Evolutionary conservation across 164 flowering plant species (phyloP), one percentile per base, ranked within the genome.

Genomic region (Chimonanthus salicifolius): DNA sequence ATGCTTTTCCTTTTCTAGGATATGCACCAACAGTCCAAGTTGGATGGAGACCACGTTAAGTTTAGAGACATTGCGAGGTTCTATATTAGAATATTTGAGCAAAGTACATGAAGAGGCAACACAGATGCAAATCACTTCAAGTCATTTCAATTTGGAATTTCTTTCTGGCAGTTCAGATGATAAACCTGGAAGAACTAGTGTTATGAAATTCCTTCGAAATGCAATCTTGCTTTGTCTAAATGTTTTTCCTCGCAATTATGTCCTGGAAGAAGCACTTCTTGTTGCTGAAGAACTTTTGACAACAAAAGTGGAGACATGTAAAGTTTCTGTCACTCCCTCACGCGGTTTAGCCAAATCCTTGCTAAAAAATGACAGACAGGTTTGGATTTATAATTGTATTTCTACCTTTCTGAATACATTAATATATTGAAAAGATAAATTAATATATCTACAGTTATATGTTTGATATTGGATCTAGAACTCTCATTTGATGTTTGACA

Each of bases 301-400:
- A 47, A 83, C 87, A 67, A 82, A 78, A 74, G 82, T 79, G 83
- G 79, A 82, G 74, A 62, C 89, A 47, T 74, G 44, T 68, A 62
- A 77, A 60, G 69, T 68, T 65, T 69, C 81, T 11, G 83, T 78
- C 7, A 88, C 94, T 58, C 91, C 93, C n/a, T 90, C 90, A 50
- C 94, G 91, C 54, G 75, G 87, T 73, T 78, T 93, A 74, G 99
- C 99, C 67, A 95, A 92, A 85, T 72, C 74, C 50, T 95, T 95
- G 8, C 67, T 95, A 71, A 95, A 95, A 82, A 86, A 77, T 81
- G 97, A 93, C 77, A 84, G 99, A 21, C 98, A 95, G 93, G 99
- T 95, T 81, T 11, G 51, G 68, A 54, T 54, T 54, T 11, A 3
- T 54, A n/a, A 54, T 11, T 54, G 11, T 54, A 54, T 54, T 10